Conservation (phyloP, 352 stramenopile species). For the Globisporangium megalacanthum region DNA sequence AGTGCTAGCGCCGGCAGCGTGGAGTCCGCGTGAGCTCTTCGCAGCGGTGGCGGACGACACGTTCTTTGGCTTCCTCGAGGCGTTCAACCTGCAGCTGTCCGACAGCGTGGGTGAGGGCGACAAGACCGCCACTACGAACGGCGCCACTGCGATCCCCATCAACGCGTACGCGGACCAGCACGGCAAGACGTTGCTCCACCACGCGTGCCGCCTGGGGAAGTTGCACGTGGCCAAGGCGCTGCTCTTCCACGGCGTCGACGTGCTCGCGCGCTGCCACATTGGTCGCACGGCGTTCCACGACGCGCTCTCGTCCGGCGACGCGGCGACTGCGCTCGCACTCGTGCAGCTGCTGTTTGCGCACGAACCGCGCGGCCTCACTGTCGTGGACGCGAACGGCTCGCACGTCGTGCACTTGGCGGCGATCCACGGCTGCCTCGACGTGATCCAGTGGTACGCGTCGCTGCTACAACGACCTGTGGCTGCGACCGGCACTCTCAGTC, state of each 20-base stretch:
- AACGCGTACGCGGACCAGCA: conserved; percentile 42
- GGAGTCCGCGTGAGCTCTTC: conserved; percentile 14
- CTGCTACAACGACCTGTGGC: conserved; percentile 4
- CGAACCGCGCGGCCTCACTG: conserved; percentile 30
- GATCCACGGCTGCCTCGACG: conserved; percentile 56
- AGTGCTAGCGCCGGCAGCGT: not conserved
- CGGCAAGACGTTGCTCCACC: conserved; percentile 58
- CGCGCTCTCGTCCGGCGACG: conserved; percentile 24
- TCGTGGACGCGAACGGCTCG: conserved; percentile 55
- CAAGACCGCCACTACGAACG: not conserved
- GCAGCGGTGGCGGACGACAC: conserved; percentile 9
- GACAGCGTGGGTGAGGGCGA: not conserved
- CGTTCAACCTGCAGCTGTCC: conserved; percentile 12
- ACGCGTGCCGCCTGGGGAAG: conserved; percentile 49
- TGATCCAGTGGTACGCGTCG: conserved; percentile 46
- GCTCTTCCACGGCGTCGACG: conserved; percentile 43
- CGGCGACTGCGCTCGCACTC: conserved; percentile 25
- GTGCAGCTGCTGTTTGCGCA: conserved; percentile 49
- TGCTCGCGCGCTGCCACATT: conserved; percentile 34
- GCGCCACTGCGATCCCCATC: conserved; percentile 13
- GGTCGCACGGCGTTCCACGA: conserved; percentile 61
- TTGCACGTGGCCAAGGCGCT: conserved; percentile 46
- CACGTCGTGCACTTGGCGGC: conserved; percentile 61
- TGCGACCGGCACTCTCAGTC: not conserved
- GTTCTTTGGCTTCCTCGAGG: conserved; percentile 17